Conservation (phyloP, 257 asterid species). For the Nicotiana tabacum region DNA sequence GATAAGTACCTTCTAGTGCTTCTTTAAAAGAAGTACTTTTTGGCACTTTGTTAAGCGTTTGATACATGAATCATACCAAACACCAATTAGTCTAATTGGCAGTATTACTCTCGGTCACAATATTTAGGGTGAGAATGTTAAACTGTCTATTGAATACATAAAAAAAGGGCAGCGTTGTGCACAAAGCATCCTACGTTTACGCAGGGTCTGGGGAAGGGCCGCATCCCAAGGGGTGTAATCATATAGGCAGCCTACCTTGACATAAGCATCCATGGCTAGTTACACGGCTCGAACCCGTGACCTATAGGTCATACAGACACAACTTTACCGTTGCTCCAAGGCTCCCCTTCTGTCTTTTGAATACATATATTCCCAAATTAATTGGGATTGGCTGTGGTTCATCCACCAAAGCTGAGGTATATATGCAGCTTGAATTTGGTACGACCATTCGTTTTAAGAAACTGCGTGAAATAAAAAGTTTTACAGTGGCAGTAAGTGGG, state of each 20-base stretch:
- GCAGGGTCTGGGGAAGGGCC: too few relatives aligned
- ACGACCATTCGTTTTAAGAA: not conserved
- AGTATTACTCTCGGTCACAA: not conserved
- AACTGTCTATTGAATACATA: not conserved
- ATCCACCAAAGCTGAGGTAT: not conserved
- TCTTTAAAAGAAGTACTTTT: not conserved
- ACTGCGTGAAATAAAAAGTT: not conserved
- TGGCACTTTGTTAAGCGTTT: not conserved
- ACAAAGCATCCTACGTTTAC: too few relatives aligned
- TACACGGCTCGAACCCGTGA: too few relatives aligned
- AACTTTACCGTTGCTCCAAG: too few relatives aligned
- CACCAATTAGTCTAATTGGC: not conserved
- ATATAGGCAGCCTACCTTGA: too few relatives aligned
- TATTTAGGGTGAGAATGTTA: not conserved
- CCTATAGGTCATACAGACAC: too few relatives aligned
- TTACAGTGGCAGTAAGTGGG: not conserved
- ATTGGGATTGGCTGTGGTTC: not conserved
- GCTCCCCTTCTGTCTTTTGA: too few relatives aligned
- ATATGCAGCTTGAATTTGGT: not conserved
- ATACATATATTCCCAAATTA: not conserved
- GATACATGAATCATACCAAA: not conserved
- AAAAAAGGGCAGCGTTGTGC: too few relatives aligned
- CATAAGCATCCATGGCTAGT: too few relatives aligned
- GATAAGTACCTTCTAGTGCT: not conserved
- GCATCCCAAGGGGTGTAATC: too few relatives aligned